These are phyloP conservation scores for Tricholoma hemisulphureum DNA, from an alignment of 768 basidiomycete species.

Conservation along the genomic window DNA sequence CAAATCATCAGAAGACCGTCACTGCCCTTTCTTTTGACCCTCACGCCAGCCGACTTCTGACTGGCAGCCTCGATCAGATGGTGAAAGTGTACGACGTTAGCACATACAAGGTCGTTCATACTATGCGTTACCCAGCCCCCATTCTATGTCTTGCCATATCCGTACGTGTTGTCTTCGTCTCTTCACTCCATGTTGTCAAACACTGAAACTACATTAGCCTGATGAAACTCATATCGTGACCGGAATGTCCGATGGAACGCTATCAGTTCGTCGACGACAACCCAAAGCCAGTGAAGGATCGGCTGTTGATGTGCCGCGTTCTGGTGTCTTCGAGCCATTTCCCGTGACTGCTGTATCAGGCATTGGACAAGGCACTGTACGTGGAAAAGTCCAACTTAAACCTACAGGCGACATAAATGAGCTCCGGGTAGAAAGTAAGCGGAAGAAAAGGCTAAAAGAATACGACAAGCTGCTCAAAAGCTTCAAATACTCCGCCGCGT, in stretches of 20 bases:
- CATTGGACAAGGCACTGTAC: slow-evolving; percentile 53
- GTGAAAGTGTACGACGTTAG: slow-evolving; percentile 98
- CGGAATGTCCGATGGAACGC: slow-evolving; percentile 96
- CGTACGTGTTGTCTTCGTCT: slow-evolving; percentile 45
- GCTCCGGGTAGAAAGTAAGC: slow-evolving; percentile 70
- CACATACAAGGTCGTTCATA: slow-evolving; percentile 93
- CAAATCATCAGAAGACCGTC: slow-evolving; percentile 98
- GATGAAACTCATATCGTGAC: slow-evolving; percentile 96
- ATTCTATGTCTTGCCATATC: slow-evolving; percentile 89
- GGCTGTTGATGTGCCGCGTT: slow-evolving; percentile 40
- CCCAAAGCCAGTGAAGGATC: slow-evolving; percentile 62
- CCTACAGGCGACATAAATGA: slow-evolving; percentile 68
- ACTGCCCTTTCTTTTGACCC: slow-evolving; percentile 84
- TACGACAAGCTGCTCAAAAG: slow-evolving; percentile 88
- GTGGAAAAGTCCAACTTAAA: slow-evolving; percentile 44
- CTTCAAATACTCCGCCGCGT: slow-evolving; percentile 92
- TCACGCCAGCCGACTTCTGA: slow-evolving; percentile 74
- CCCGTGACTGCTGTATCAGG: slow-evolving; percentile 51
- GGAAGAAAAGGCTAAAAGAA: slow-evolving; percentile 70
- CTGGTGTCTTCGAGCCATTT: slow-evolving; percentile 69
- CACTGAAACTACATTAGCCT: slow-evolving; percentile 52
- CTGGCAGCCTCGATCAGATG: slow-evolving; percentile 94
- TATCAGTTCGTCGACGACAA: slow-evolving; percentile 92
- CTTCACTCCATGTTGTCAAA: background rate
- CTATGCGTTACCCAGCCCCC: slow-evolving; percentile 97